Base-by-base conservation (phyloP, 2,329 filamentous ascomycete genomes). In the Nothopassalora personata region DNA sequence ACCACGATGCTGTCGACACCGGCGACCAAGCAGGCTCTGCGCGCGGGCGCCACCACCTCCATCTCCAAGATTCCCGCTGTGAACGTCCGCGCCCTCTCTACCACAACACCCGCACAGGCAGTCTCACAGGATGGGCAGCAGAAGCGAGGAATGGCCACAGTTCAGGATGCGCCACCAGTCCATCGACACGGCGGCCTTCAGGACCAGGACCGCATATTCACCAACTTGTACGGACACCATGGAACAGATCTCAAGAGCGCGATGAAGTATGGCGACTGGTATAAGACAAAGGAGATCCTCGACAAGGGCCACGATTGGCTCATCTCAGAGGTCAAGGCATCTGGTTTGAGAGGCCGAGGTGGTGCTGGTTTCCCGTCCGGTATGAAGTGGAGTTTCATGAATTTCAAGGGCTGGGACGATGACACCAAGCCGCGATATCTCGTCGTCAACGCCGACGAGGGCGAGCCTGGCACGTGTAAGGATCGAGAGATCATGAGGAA, bases 401-500 rank as follows among this genome's bases (percentile, higher is more conserved):
- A 99, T 83, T 92, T 93, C 83, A 97, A 97, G 80, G 94, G 91
- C 71, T 99, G 94, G 94, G 93, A 99, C 72, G 96, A 99, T 80
- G 94, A 97, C 76, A 88, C 78, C 70, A 96, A 96, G 79, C 94
- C 94, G 66, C 87, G 94, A 72, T 99, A 99, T 74, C 82, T 99
- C 57, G 93, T 99, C 62, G 91, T 99, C 80, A 99, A 99, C 73
- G 94, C 94, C 67, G 94, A 99, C 76, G 94, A 99, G 81, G 94
- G 94, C 72, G 94, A 99, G 79, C 94, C 94, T 31, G 94, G 94
- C 76, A 99, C 94, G 56, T 99, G 94, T 87, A 99, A 99, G 81
- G 94, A 99, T 77, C 88, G 94, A 73, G 94, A 99, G 78, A 99
- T 99, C 69, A 99, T 99, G 94, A 91, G 94, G 79, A 99, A 99